Base-by-base conservation (phyloP, 192 early-diverging fungal genomes). In the Phlyctochytrium planicorne region DNA sequence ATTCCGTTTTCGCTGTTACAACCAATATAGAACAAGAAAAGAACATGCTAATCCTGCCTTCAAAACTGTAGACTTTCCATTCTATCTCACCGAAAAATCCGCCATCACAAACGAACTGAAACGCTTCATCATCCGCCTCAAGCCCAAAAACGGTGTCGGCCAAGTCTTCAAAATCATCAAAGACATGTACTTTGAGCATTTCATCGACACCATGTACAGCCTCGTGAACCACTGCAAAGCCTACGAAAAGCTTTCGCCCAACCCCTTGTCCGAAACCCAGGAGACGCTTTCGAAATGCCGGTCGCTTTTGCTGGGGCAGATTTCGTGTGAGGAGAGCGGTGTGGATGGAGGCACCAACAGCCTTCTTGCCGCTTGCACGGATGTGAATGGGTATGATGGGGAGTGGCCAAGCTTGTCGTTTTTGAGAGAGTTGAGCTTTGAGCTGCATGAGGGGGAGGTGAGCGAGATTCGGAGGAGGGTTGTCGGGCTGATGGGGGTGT, bases 81-180 rank as follows among this genome's bases (percentile, higher is more conserved):
- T 47, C 40, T 47, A 14, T 20, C 40, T 47, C 10, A 47, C 40
- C 10, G 40, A 47, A 47, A 47, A 47, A 20, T 47, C 40, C 10
- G 40, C 40, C 40, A 47, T 47, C 40, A 47, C 40, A 20, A 47
- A 47, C 40, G 40, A 47, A 6, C 40, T 47, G 40, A 47, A 47
- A 20, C 6, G 40, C 10, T 14, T 47, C 10, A 47, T 47, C 20
- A 20, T 47, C 10, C 6, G 40, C 10, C 40, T 47, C 10, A 47
- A 47, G 40, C 40, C 40, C 6, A 47, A 47, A 20, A 47, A 47
- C 40, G 40, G 40, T 14, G 20, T 47, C 10, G 40, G 40, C 6
- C 40, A 47, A 20, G 40, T 47, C 40, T 47, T 47, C 40, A 47
- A 47, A 20, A 20, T 47, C 40, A 47, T 47, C 40, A 47, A 47